These are phyloP conservation scores for Zygoascus biomembranicola DNA, from an alignment of 805 yeast genomes.

Conservation along the genomic window DNA sequence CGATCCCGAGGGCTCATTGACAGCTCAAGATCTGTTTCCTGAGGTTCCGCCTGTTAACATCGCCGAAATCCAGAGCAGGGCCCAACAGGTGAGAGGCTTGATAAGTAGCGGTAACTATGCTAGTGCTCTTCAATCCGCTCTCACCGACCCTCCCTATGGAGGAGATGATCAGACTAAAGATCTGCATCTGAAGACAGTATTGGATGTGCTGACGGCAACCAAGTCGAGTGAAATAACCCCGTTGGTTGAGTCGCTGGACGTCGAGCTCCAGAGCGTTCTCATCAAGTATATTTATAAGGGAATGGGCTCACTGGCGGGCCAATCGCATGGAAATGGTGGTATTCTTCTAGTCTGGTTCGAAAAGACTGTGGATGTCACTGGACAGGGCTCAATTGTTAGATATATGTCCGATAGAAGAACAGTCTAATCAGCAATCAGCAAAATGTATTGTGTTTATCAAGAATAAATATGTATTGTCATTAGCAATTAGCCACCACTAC, in stretches of 20 bases:
- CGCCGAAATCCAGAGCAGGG: slow-evolving; percentile 47
- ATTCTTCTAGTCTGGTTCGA: slow-evolving; percentile 86
- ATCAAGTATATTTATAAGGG: slow-evolving; percentile 81
- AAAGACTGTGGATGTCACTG: slow-evolving; percentile 73
- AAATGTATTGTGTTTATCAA: not conserved
- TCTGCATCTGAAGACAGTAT: slow-evolving; percentile 45
- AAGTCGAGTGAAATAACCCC: slow-evolving; percentile 58
- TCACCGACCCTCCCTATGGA: slow-evolving; percentile 77
- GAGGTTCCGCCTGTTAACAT: slow-evolving; percentile 44
- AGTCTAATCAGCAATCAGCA: slow-evolving; percentile 38
- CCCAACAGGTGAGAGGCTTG: slow-evolving; percentile 50
- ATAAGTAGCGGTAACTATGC: slow-evolving; percentile 64
- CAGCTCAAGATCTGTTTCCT: slow-evolving; percentile 53
- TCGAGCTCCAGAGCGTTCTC: slow-evolving; percentile 66
- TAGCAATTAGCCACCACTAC: not conserved
- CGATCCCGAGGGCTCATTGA: slow-evolving; percentile 67
- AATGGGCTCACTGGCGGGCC: slow-evolving; percentile 55
- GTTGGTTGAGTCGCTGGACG: slow-evolving; percentile 49
- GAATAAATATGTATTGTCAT: not conserved
- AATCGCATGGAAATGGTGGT: slow-evolving; percentile 81
- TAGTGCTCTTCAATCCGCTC: slow-evolving; percentile 56
- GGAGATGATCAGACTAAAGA: slow-evolving; percentile 39
- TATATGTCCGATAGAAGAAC: slow-evolving; percentile 80
- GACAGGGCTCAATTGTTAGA: slow-evolving; percentile 83
- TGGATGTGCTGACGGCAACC: slow-evolving; percentile 63